These are phyloP conservation scores for Oryza brachyantha DNA, from an alignment of 176 grass and related monocot species.

Conservation along the genomic window DNA sequence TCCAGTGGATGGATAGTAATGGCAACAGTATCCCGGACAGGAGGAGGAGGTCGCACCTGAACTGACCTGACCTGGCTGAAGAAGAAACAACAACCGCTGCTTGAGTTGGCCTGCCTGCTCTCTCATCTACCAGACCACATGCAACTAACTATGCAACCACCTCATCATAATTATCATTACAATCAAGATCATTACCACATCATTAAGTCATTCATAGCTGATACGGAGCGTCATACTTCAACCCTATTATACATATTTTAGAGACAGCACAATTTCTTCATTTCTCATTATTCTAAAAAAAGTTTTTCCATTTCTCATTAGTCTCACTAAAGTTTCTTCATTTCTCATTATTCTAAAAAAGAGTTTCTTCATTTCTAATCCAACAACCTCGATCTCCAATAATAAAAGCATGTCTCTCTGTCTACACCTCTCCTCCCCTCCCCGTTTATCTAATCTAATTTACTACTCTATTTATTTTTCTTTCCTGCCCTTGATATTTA, in stretches of 20 bases:
- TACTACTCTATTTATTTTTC: background rate
- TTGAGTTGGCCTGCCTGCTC: too few relatives aligned
- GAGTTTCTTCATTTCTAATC: background rate
- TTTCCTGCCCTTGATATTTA: background rate
- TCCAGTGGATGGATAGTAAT: too few relatives aligned
- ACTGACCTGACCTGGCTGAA: background rate
- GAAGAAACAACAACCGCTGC: background rate
- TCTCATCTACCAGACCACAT: background rate
- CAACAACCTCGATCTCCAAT: background rate
- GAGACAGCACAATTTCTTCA: too few relatives aligned
- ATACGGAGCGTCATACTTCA: too few relatives aligned
- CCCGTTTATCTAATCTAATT: too few relatives aligned
- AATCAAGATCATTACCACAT: background rate
- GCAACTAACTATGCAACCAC: background rate
- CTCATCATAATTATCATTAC: background rate
- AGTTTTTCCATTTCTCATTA: background rate
- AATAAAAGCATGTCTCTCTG: background rate
- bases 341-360: background rate
- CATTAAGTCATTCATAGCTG: background rate
- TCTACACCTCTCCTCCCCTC: background rate
- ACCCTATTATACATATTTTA: too few relatives aligned
- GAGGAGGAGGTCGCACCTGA: too few relatives aligned
- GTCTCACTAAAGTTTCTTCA: too few relatives aligned
- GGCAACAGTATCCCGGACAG: too few relatives aligned
- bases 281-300: background rate